A percentile compares a stretch with the other conserved stretches of the same genome.
Evolutionary conservation across 805 yeast species (phyloP).

Genomic region (Wickerhamiella bombiphila): DNA sequence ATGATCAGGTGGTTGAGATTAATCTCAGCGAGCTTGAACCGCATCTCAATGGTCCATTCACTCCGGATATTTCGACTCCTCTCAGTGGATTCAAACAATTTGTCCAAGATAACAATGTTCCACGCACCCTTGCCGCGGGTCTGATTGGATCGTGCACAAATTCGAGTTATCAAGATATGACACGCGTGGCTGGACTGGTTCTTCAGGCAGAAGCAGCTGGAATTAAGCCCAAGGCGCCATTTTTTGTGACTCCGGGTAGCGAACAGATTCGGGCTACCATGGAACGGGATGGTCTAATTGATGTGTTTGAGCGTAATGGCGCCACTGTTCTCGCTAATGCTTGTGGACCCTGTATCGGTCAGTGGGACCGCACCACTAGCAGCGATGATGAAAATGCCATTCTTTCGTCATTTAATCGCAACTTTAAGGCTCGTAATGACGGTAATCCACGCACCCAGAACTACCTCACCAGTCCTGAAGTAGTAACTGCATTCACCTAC

Average conservation of each 20-base stretch:
- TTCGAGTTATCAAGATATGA: slow-evolving; percentile 97
- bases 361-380: slow-evolving; percentile 71
- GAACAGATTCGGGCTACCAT: slow-evolving; percentile 96
- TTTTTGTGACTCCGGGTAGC: slow-evolving; percentile 95
- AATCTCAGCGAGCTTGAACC: slow-evolving; percentile 82
- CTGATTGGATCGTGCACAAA: slow-evolving; percentile 97
- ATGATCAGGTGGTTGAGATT: slow-evolving; percentile 85
- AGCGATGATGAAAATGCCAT: slow-evolving; percentile 68
- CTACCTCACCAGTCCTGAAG: slow-evolving; percentile 95
- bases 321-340: slow-evolving; percentile 93
- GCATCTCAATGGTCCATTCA: slow-evolving; percentile 93
- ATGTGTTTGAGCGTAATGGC: slow-evolving; percentile 70
- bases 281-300: slow-evolving; percentile 82
- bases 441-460: slow-evolving; percentile 97
- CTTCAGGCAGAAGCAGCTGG: slow-evolving; percentile 79
- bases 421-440: slow-evolving; percentile 94
- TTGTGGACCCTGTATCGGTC: slow-evolving; percentile 99
- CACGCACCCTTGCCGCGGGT: slow-evolving; percentile 74
- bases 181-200: slow-evolving; percentile 84
- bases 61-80: slow-evolving; percentile 94
- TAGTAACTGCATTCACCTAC: slow-evolving; percentile 93
- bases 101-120: slow-evolving; percentile 70
- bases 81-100: slow-evolving; percentile 64
- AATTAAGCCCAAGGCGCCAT: slow-evolving; percentile 76
- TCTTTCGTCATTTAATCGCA: slow-evolving; percentile 94